Percentiles rank a stretch among this genome's conserved stretches.
Conservation (phyloP, 2,329 filamentous ascomycete genomes). For the Zalaria sp. region DNA sequence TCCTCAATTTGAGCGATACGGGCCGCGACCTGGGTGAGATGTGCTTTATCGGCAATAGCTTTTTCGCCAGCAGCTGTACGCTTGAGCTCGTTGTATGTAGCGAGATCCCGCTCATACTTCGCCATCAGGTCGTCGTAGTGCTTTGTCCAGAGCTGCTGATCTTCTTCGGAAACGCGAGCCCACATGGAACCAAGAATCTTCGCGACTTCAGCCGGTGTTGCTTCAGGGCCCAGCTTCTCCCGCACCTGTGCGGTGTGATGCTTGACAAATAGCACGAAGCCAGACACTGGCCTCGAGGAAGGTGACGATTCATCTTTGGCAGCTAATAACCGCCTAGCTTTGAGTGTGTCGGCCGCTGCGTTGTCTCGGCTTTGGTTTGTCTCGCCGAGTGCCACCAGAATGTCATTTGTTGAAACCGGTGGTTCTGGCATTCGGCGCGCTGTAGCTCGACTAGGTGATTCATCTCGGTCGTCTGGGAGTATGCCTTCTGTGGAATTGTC, state of each 20-base stretch:
- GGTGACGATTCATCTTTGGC: slow-evolving; percentile 4
- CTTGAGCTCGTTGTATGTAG: slow-evolving; percentile 4
- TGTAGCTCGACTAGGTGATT: background rate
- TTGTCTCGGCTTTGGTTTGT: slow-evolving; percentile 3
- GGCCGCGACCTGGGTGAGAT: slow-evolving; percentile 4
- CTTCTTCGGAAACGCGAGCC: slow-evolving; percentile 3
- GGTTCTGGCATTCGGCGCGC: slow-evolving; percentile 4
- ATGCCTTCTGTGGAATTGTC: slow-evolving; percentile 20
- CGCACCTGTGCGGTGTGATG: slow-evolving; percentile 3
- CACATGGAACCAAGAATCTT: slow-evolving; percentile 3
- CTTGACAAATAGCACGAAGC: slow-evolving; percentile 15
- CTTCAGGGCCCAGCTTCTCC: slow-evolving; percentile 4
- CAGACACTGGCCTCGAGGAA: slow-evolving; percentile 4
- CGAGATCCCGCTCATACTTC: slow-evolving; percentile 4
- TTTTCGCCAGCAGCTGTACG: slow-evolving; percentile 3
- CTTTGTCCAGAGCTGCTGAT: slow-evolving; percentile 1
- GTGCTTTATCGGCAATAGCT: slow-evolving; percentile 1
- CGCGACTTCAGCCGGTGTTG: slow-evolving; percentile 4
- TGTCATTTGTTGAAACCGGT: slow-evolving; percentile 5
- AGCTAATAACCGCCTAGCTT: slow-evolving; percentile 3
- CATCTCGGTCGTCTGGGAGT: slow-evolving; percentile 3
- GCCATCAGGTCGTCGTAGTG: slow-evolving; percentile 3
- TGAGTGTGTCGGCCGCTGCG: slow-evolving; percentile 4
- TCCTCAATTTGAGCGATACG: slow-evolving; percentile 15
- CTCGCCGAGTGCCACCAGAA: slow-evolving; percentile 6